Conservation (phyloP, 805 yeast species). For the Barnettozyma salicaria region DNA sequence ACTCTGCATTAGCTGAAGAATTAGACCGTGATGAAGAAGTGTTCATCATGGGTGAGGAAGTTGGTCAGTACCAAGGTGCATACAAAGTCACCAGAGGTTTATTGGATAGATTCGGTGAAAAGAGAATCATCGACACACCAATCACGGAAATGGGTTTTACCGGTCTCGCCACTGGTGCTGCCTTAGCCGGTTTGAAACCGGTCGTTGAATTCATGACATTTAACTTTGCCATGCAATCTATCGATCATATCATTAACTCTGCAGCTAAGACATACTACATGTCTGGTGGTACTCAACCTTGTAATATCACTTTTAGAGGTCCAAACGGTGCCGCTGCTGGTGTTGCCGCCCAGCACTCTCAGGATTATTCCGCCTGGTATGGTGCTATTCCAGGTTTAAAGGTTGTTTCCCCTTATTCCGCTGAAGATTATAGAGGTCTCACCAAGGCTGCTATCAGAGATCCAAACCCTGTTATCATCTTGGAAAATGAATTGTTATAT, state of each 20-base stretch:
- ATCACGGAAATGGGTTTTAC: conserved; percentile 99
- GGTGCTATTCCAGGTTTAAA: conserved; percentile 97
- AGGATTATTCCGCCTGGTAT: conserved; percentile 96
- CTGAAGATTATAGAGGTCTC: conserved; percentile 95
- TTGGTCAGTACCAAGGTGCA: conserved; percentile 99
- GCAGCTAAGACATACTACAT: conserved; percentile 98
- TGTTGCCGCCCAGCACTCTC: conserved; percentile 99
- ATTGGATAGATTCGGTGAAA: conserved; percentile 74
- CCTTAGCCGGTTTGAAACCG: conserved; percentile 80
- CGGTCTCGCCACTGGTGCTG: conserved; percentile 85
- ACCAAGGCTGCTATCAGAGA: conserved; percentile 96
- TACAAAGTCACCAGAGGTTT: conserved; percentile 95
- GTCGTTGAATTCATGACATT: conserved; percentile 98
- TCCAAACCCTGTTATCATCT: conserved; percentile 94
- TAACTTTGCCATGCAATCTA: conserved; percentile 99
- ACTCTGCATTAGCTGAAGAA: conserved; percentile 94
- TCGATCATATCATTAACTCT: conserved; percentile 96
- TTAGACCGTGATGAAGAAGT: conserved; percentile 92
- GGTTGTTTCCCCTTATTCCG: conserved; percentile 90
- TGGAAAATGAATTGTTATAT: conserved; percentile 93
- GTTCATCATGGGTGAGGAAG: conserved; percentile 97
- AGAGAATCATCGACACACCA: conserved; percentile 80
- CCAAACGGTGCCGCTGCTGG: conserved; percentile 99
- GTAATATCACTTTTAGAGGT: conserved; percentile 97
- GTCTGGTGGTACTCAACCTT: conserved; percentile 98